phyloP scores from a whole-genome alignment of 2,329 filamentous ascomycete genomes.

The Triangularia setosa region DNA sequence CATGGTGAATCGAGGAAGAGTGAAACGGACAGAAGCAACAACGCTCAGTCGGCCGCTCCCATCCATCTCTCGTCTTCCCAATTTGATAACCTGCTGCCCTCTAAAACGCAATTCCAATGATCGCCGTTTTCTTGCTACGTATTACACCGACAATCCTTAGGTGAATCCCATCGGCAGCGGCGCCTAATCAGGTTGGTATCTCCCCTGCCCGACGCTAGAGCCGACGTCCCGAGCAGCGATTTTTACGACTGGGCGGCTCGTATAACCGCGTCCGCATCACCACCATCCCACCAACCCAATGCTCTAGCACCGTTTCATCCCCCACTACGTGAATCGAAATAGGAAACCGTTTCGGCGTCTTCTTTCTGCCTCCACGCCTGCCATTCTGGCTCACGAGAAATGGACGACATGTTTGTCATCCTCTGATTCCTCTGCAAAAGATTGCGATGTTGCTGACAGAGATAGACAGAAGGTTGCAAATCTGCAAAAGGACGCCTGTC shows the following conservation, averaged over 20 bases:
- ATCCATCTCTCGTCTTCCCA: neutral
- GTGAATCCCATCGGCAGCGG: neutral
- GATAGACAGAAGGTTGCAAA: neutral
- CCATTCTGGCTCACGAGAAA: neutral
- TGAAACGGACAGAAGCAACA: neutral
- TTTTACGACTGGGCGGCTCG: conserved; percentile 19
- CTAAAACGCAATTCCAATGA: neutral
- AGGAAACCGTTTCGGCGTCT: neutral
- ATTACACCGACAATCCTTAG: neutral
- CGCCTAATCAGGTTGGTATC: neutral
- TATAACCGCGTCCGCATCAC: conserved; percentile 10
- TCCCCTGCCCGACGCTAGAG: neutral
- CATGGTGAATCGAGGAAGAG: neutral
- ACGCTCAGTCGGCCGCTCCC: neutral
- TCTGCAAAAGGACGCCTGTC: neutral
- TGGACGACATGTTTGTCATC: neutral
- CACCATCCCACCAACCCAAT: neutral
- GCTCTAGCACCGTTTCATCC: neutral
- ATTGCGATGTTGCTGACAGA: neutral
- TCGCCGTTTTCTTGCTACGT: neutral
- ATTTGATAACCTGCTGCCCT: neutral
- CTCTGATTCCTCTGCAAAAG: neutral
- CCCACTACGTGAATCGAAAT: neutral
- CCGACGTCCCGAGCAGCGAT: conserved; percentile 6
- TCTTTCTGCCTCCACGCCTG: neutral